Conservation (phyloP, 306 rosid species). For the Cucumis sativus region Cucumber_9930_V3 NC_026655.2:3828501-3829000, state of each 20-base stretch:
- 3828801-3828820: slow-evolving; percentile 6
- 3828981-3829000: slow-evolving; percentile 23
- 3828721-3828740: not conserved
- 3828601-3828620: not conserved
- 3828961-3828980: slow-evolving; percentile 50
- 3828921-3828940: slow-evolving; percentile 37
- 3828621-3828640: not conserved
- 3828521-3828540: slow-evolving; percentile 1
- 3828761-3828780: slow-evolving; percentile 24
- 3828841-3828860: not conserved
- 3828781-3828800: slow-evolving; percentile 19
- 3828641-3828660: not conserved
- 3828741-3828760: slow-evolving; percentile 10
- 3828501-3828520: slow-evolving; percentile 34
- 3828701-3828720: not conserved
- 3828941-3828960: slow-evolving; percentile 62
- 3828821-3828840: slow-evolving; percentile 8
- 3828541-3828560: slow-evolving; percentile 18
- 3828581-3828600: not conserved
- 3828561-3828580: slow-evolving; percentile 1
- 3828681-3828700: not conserved
- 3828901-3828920: slow-evolving; percentile 54
- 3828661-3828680: not conserved
- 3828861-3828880: slow-evolving; percentile 11
- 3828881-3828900: slow-evolving; percentile 27